Base-by-base conservation (phyloP, 768 basidiomycete genomes). In the Nidularia sp. region DNA sequence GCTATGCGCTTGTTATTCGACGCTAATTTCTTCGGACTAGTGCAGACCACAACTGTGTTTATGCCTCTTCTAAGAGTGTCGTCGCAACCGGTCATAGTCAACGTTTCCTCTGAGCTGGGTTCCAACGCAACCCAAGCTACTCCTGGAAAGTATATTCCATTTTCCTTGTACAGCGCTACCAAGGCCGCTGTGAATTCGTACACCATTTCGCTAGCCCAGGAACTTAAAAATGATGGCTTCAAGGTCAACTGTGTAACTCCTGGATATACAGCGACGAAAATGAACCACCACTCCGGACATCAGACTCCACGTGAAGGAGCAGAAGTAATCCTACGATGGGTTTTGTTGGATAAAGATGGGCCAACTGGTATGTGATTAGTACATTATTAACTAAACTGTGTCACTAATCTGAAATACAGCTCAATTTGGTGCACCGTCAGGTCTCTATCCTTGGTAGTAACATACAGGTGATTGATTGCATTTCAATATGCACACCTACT, bases 171-270 rank as follows among this genome's bases (percentile, higher is more conserved):
- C 62, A 87, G 87, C 58, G 82, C 85, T 1, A 84, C 81, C 54
- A 88, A 88, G 68, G 86, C 81, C 0, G 88, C 76, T 72, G 2
- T 65, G n/a, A n/a, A n/a, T n/a, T n/a, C n/a, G n/a, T n/a, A n/a
- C n/a, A n/a, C n/a, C n/a, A n/a, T n/a, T n/a, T n/a, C n/a, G n/a
- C n/a, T n/a, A n/a, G n/a, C n/a, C n/a, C n/a, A n/a, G n/a, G n/a
- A n/a, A n/a, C n/a, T n/a, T n/a, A n/a, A n/a, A n/a, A n/a, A n/a
- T n/a, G n/a, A n/a, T n/a, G n/a, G n/a, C n/a, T n/a, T n/a, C n/a
- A n/a, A n/a, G n/a, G n/a, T n/a, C n/a, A n/a, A n/a, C n/a, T n/a
- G n/a, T n/a, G n/a, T n/a, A n/a, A n/a, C n/a, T n/a, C n/a, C n/a
- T n/a, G n/a, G n/a, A n/a, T n/a, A n/a, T n/a, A n/a, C n/a, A n/a